These are phyloP conservation scores for Ustilago vetiveriae DNA, from an alignment of 1,284 basidiomycete genomes.

Conservation along the genomic window DNA sequence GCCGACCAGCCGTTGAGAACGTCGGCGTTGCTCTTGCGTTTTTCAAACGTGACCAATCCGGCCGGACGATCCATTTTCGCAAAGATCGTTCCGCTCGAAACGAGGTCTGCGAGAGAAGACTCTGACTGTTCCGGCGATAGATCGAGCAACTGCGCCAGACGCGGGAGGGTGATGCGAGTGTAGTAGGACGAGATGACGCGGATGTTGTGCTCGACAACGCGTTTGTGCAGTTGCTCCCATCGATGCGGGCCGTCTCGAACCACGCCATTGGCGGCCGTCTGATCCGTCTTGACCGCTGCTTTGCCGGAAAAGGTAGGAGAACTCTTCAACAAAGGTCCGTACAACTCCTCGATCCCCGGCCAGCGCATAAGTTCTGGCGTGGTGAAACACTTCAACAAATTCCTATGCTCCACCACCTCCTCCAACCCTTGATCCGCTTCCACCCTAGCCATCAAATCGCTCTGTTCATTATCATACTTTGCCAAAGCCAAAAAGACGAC, in stretches of 20 bases:
- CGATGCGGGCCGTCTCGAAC: conserved; percentile 74
- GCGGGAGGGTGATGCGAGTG: conserved; percentile 84
- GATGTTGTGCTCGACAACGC: conserved; percentile 98
- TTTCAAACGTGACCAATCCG: conserved; percentile 82
- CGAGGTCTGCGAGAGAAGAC: conserved; percentile 84
- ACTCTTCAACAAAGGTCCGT: conserved; percentile 82
- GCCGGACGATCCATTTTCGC: conserved; percentile 92
- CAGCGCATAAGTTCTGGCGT: conserved; percentile 96
- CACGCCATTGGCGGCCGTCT: neutral
- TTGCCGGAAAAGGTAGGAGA: conserved; percentile 78
- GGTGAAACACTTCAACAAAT: conserved; percentile 94
- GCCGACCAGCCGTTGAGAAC: conserved; percentile 94
- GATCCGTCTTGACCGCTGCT: conserved; percentile 16
- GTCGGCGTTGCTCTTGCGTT: conserved; percentile 61
- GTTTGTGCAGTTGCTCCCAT: conserved; percentile 94
- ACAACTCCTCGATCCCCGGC: conserved; percentile 92
- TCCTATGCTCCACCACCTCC: conserved; percentile 85
- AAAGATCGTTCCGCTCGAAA: conserved; percentile 77
- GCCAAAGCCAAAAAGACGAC: conserved; percentile 93
- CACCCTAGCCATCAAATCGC: conserved; percentile 91
- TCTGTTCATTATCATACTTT: conserved; percentile 95
- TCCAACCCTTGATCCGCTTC: conserved; percentile 75
- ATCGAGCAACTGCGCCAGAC: conserved; percentile 88
- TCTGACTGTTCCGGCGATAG: conserved; percentile 84
- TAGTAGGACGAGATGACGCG: conserved; percentile 95